Conservation (phyloP, 2,329 filamentous ascomycete species). For the Tolypocladium amazonense region DNA sequence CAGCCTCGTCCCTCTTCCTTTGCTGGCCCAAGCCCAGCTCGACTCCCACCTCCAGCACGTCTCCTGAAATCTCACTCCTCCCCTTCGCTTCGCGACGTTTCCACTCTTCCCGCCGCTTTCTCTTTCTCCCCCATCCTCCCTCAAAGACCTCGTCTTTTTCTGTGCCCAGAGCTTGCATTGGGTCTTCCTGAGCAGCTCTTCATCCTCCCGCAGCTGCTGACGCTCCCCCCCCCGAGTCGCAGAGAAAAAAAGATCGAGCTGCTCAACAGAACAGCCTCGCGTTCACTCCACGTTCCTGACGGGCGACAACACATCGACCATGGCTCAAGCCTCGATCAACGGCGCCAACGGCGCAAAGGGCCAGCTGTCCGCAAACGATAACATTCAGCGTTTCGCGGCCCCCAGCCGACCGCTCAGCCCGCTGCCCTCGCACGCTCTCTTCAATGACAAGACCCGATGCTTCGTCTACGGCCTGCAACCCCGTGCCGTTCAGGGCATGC, state of each 20-base stretch:
- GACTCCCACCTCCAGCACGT: conserved; percentile 5
- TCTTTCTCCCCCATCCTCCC: conserved; percentile 4
- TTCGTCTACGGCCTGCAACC: conserved; percentile 99
- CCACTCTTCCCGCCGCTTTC: conserved; percentile 5
- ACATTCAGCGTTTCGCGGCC: conserved; percentile 92
- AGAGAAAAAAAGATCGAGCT: not conserved
- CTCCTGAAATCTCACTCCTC: conserved; percentile 16
- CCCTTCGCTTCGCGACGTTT: conserved; percentile 3
- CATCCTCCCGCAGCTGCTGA: conserved; percentile 9
- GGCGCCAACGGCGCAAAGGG: conserved; percentile 40
- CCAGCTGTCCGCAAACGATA: conserved; percentile 79
- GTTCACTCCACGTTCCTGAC: conserved; percentile 1
- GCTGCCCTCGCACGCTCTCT: conserved; percentile 77
- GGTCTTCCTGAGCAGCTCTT: conserved; percentile 1
- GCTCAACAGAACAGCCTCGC: conserved; percentile 1
- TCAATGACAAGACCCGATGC: conserved; percentile 99
- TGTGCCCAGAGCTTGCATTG: not conserved
- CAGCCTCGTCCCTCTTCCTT: not conserved
- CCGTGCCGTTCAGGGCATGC: conserved; percentile 82
- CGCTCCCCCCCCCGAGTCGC: conserved; percentile 13
- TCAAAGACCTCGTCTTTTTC: conserved; percentile 4
- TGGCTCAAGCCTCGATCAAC: conserved; percentile 40
- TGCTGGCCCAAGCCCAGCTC: conserved; percentile 5
- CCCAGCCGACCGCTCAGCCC: conserved; percentile 89
- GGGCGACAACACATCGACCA: conserved; percentile 19